Evolutionary conservation across 345 rosid genomes (phyloP).

Genomic region (Salix dunnii): DNA sequence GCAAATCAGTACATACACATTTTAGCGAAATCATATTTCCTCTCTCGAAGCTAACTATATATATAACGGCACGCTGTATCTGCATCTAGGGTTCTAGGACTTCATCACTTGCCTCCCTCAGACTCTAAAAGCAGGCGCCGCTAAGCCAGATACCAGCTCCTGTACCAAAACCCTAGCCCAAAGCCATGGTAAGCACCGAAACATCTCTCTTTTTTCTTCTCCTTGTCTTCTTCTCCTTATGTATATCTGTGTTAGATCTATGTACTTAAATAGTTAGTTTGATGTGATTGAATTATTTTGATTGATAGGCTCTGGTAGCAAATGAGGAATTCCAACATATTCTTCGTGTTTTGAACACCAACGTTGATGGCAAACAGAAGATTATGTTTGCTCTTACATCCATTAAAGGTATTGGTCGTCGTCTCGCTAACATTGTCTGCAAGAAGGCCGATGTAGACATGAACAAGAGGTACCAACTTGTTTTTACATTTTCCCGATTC

Average conservation of each 20-base stretch:
- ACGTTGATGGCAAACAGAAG: conserved; percentile 35
- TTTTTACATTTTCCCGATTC: background rate
- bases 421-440: conserved; percentile 38
- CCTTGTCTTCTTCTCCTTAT: background rate
- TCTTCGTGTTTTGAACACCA: conserved; percentile 35
- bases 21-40: background rate
- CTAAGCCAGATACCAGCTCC: background rate
- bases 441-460: conserved; percentile 35
- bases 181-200: conserved; percentile 15
- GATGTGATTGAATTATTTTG: background rate
- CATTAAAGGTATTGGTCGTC: conserved; percentile 37
- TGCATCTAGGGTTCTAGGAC: conserved; percentile 16
- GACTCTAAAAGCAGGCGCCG: conserved; percentile 6
- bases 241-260: background rate
- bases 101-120: background rate
- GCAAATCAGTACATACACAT: background rate
- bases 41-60: background rate
- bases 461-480: conserved; percentile 24
- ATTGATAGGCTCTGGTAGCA: conserved; percentile 19
- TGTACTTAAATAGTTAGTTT: background rate
- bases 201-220: background rate
- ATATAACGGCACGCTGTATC: background rate
- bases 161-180: conserved; percentile 8
- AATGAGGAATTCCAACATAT: conserved; percentile 37
- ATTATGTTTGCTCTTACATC: conserved; percentile 38